Evolutionary conservation across 495 filamentous ascomycete genomes (phyloP).

Genomic region (Hyaloscypha bicolor): DNA sequence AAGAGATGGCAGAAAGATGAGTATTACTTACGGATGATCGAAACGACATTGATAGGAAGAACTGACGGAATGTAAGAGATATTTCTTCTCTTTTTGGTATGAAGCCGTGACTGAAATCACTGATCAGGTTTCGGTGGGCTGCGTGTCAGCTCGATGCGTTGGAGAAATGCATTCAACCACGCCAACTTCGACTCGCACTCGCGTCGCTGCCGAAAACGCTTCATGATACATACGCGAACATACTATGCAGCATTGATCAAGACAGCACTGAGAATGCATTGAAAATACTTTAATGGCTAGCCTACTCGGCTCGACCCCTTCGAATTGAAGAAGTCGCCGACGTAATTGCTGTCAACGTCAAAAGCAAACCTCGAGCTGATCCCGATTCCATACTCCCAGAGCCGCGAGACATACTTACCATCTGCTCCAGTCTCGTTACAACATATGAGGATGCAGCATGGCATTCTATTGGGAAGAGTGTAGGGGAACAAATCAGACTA

Average conservation of each 20-base stretch:
- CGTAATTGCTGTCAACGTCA: constrained; percentile 32
- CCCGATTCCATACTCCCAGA: constrained; percentile 27
- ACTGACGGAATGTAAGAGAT: constrained; percentile 28
- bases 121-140: constrained; percentile 41
- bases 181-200: constrained; percentile 30
- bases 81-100: neutral
- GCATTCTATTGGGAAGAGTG: neutral
- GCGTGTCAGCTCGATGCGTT: constrained; percentile 41
- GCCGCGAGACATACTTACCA: constrained; percentile 31
- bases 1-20: constrained; percentile 24
- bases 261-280: constrained; percentile 24
- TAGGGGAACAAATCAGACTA: constrained; percentile 20
- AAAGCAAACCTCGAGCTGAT: constrained; percentile 26
- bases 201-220: constrained; percentile 37
- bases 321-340: constrained; percentile 34
- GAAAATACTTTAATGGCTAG: constrained; percentile 38
- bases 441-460: neutral
- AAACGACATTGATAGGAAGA: constrained; percentile 13
- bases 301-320: constrained; percentile 35
- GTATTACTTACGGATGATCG: constrained; percentile 8
- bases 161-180: constrained; percentile 35
- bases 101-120: neutral
- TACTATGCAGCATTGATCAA: constrained; percentile 32
- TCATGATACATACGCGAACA: constrained; percentile 43
- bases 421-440: constrained; percentile 35